Conservation (phyloP, 495 filamentous ascomycete species). For the Diplogelasinospora grovesii region DNA sequence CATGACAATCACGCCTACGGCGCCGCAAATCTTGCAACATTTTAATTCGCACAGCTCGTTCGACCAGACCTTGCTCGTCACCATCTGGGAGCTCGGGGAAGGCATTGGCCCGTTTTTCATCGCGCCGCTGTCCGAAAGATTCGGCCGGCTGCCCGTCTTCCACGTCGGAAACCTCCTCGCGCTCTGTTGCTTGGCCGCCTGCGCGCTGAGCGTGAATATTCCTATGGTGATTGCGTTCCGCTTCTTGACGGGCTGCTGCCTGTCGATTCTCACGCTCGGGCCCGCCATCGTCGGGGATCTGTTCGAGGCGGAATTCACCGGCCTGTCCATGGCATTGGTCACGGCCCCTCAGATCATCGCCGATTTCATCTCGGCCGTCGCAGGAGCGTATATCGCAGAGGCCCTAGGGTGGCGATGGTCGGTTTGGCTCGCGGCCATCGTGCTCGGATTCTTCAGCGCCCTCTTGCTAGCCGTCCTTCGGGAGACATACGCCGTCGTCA, state of each 20-base stretch:
- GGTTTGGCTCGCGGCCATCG: neutral
- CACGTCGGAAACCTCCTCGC: neutral
- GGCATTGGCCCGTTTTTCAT: neutral
- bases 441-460: neutral
- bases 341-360: neutral
- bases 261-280: neutral
- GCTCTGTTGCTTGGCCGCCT: neutral
- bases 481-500: neutral
- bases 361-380: neutral
- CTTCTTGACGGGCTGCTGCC: neutral
- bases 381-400: neutral
- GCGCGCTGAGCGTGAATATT: neutral
- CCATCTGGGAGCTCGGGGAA: too few species aligned
- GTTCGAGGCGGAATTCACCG: neutral
- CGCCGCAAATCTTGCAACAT: too few species aligned
- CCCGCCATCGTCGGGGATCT: neutral
- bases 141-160: neutral
- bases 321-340: neutral
- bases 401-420: neutral
- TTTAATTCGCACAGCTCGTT: too few species aligned
- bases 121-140: neutral
- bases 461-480: neutral
- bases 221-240: neutral
- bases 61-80: too few species aligned
- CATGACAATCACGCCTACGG: too few species aligned